Base-by-base conservation (phyloP, 2,329 filamentous ascomycete species). In the Zarea fungicola region DNA sequence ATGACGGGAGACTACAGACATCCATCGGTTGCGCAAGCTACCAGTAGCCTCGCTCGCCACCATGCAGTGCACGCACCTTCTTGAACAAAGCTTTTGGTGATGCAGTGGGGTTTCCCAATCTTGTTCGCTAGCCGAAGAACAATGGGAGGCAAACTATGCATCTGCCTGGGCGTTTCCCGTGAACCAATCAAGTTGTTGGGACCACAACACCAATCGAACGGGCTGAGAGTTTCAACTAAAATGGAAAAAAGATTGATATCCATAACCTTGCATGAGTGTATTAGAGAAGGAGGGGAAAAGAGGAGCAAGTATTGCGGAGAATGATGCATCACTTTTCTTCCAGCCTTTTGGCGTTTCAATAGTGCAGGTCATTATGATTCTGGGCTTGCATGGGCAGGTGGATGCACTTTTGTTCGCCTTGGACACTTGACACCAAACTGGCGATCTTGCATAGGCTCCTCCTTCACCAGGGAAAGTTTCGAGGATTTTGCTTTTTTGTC, bases 231-330 rank as follows among this genome's bases (percentile, higher is more conserved):
- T 47, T 47, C 44, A 21, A 32, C 44, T 40, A 41, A 18, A n/a
- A 7, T 8, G 9, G 31, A 18, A 37, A 11, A 18, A 28, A 29
- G 31, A 18, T 40, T 47, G 44, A 47, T 36, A 47, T 40, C 44
- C 39, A 47, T 47, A 40, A 26, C 44, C 44, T 47, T 40, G 44
- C 36, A 47, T 13, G n/a, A n/a, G n/a, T n/a, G n/a, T n/a, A n/a
- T n/a, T n/a, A n/a, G n/a, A n/a, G 19, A 14, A 34, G 19, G 8
- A 25, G 18, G 18, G 16, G 22, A 9, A 23, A 29, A 23, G 13
- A 22, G 43, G 6, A 21, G 7, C n/a, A 10, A 25, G 22, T 34
- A 19, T 19, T 39, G 43, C n/a, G n/a, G 34, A 35, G 18, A 31
- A 29, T n/a, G 13, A 13, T 9, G 19, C 6, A 34, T 6, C 18